Conservation (phyloP, 129 eudicot species). For the Chrysanthemum makinoi region DNA sequence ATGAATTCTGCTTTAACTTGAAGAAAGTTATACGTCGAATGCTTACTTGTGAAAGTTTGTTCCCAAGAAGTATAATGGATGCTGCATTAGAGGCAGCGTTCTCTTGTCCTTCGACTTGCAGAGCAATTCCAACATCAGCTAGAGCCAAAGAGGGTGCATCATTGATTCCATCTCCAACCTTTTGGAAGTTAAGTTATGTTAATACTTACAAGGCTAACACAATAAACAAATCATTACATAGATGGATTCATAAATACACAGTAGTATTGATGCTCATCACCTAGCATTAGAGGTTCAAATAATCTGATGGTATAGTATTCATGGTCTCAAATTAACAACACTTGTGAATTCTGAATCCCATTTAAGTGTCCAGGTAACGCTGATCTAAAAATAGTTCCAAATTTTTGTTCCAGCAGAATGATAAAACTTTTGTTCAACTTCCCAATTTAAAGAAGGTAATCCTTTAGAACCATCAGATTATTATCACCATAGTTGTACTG, state of each 20-base stretch:
- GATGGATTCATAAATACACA: no score
- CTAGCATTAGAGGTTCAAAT: no score
- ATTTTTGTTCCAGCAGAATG: background rate
- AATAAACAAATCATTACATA: background rate
- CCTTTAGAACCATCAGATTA: background rate
- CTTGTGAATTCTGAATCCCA: background rate
- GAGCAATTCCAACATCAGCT: conserved; percentile 94
- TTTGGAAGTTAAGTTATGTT: conserved; percentile 11
- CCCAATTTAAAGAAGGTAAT: background rate
- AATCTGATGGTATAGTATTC: background rate
- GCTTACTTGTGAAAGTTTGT: conserved; percentile 79
- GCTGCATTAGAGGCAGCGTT: conserved; percentile 98
- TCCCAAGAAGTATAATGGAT: conserved; percentile 89
- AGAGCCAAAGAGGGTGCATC: conserved; percentile 97
- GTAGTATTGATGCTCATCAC: no score
- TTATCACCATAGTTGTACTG: no score
- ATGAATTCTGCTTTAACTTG: background rate
- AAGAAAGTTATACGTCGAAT: background rate
- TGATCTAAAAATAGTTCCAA: background rate
- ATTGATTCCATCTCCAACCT: conserved; percentile 96
- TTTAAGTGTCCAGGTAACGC: background rate
- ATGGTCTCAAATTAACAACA: background rate
- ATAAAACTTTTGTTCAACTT: background rate
- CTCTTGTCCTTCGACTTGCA: conserved; percentile 88
- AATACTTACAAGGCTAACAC: background rate